Percentiles rank a stretch among this genome's conserved stretches.
These are phyloP conservation scores for Canna indica DNA, from an alignment of 176 grass and related monocot species.

Conservation along the genomic window DNA sequence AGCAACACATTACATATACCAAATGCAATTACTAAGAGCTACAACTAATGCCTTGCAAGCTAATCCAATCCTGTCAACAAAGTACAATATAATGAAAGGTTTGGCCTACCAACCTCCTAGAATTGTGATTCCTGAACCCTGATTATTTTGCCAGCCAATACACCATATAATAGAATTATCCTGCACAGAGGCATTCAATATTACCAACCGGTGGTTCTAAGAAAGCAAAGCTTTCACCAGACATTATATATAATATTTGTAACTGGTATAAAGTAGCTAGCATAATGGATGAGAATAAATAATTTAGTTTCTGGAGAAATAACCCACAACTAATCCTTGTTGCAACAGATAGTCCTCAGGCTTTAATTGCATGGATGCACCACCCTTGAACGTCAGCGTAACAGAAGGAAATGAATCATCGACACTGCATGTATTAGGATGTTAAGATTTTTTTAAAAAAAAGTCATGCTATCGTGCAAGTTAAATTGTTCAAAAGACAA, in stretches of 20 bases:
- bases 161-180: slow-evolving; percentile 72
- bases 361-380: slow-evolving; percentile 65
- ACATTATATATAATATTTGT: not conserved
- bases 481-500: not conserved
- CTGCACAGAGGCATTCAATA: slow-evolving; percentile 30
- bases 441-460: not conserved
- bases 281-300: not conserved
- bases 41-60: not conserved
- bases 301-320: not conserved
- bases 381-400: slow-evolving; percentile 71
- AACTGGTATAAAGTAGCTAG: not conserved
- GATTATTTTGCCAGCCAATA: slow-evolving; percentile 91
- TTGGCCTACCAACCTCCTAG: slow-evolving; percentile 60
- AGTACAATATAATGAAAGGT: not conserved
- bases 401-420: slow-evolving; percentile 83
- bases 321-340: slow-evolving; percentile 57
- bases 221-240: not conserved
- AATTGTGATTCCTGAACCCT: slow-evolving; percentile 71
- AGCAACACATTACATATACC: too few relatives aligned
- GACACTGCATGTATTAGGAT: slow-evolving; percentile 38
- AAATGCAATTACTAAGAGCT: too few relatives aligned
- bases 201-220: not conserved
- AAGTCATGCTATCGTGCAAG: not conserved
- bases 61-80: not conserved
- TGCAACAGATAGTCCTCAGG: slow-evolving; percentile 92